Evolutionary conservation across 305 asterid genomes (phyloP).

Genomic region (Nicotiana rustica): DNA sequence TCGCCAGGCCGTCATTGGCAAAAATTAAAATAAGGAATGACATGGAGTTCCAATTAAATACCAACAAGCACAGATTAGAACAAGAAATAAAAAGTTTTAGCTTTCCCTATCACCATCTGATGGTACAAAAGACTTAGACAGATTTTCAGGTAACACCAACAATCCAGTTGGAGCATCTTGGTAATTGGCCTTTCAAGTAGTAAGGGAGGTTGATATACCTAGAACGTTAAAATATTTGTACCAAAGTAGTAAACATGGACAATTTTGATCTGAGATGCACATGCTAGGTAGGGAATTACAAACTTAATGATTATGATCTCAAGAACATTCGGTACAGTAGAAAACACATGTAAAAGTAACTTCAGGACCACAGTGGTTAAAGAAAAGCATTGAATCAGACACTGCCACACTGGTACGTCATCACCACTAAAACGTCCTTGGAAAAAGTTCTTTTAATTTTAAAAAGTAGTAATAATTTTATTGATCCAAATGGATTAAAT

Average conservation of each 20-base stretch:
- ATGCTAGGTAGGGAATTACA: neutral
- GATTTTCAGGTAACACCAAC: constrained; percentile 21
- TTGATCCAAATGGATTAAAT: neutral
- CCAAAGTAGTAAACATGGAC: neutral
- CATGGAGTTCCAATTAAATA: constrained; percentile 25
- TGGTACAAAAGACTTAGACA: neutral
- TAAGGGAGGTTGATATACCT: neutral
- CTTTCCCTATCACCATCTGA: neutral
- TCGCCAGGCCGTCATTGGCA: constrained; percentile 25
- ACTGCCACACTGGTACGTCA: neutral
- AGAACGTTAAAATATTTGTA: constrained; percentile 3
- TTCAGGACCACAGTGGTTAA: neutral
- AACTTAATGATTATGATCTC: constrained; percentile 1
- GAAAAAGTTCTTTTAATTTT: neutral
- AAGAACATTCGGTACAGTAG: neutral
- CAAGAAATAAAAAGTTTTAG: neutral
- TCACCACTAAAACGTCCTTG: neutral
- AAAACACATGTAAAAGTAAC: neutral
- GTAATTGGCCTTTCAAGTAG: neutral
- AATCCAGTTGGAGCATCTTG: constrained; percentile 12
- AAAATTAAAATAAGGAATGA: constrained; percentile 20
- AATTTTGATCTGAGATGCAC: constrained; percentile 18
- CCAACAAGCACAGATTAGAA: neutral
- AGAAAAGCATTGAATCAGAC: neutral
- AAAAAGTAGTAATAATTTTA: neutral